Evolutionary conservation across 2,329 filamentous ascomycete species (phyloP), one percentile per base, ranked within the genome.

Genomic region (Hortaea werneckii): DNA sequence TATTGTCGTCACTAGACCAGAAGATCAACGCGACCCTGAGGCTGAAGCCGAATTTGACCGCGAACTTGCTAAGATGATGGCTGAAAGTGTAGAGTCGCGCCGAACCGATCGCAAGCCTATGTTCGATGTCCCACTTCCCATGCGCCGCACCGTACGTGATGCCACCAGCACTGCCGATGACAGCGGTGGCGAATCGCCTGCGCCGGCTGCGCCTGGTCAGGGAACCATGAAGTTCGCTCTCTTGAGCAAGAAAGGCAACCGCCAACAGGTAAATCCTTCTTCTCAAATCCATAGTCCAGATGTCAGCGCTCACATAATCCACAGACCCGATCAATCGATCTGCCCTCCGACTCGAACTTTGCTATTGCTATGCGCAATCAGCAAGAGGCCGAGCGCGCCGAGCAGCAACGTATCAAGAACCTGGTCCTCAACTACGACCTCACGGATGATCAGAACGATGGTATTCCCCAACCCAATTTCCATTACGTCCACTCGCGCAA

Each of bases 361-460:
- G 92, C 92, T 5, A 78, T 96, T 54, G 92, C 92, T 38, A 92
- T 98, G 88, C 92, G 87, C 64, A 88, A 79, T 50, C 89, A 96
- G 69, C 89, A 95, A 63, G 85, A 94, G 67, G 90, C 88, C 2
- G 90, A 96, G 64, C 83, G 85, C 44, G 92, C 95, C 62, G 94
- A 98, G 65, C 90, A 98, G 65, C 88, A 95, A 65, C 85, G 92
- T 51, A 98, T 98, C 78, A 98, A 98, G 72, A 95, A 87, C 60
- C 75, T 98, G 40, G 92, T 98, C 44, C 74, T 98, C 56, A 96
- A 95, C 67, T 94, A 95, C 62, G 92, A 98, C 68, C 79, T 95
- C 62, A 82, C 87, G 43, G 88, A 94, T 52, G 77, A 81, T 59
- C 60, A 67, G 61, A 82, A 88, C 53, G 85, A 92, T 72, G 83